Evolutionary conservation across 345 rosid genomes (phyloP).

Genomic region (Combretum micranthum): DNA sequence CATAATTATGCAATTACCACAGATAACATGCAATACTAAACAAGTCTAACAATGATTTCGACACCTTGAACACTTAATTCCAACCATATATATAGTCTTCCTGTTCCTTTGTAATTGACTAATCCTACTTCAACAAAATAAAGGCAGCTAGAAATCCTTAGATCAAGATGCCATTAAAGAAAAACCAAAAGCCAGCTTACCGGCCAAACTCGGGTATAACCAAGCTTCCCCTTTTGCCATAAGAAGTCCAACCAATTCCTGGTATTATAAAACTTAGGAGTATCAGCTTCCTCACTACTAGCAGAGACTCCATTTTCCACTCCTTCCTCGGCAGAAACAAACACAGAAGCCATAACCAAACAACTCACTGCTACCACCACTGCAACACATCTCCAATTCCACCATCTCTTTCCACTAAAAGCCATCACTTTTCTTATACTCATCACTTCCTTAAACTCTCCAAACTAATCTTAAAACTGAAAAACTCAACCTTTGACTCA

Average conservation of each 20-base stretch:
- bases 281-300: neutral
- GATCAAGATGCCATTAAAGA: too few species aligned
- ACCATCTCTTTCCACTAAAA: slow-evolving; percentile 1
- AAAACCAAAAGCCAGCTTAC: slow-evolving; percentile 12
- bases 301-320: slow-evolving; percentile 5
- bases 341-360: slow-evolving; percentile 11
- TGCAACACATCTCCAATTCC: slow-evolving; percentile 9
- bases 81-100: too few species aligned
- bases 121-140: too few species aligned
- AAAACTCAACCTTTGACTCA: too few species aligned
- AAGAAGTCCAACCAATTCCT: slow-evolving; percentile 10
- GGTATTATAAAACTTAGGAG: neutral
- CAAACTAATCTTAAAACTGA: too few species aligned
- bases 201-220: slow-evolving; percentile 39
- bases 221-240: slow-evolving; percentile 17
- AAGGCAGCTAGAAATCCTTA: too few species aligned
- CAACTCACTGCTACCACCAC: slow-evolving; percentile 8
- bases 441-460: too few species aligned
- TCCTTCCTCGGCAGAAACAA: slow-evolving; percentile 16
- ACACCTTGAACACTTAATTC: too few species aligned
- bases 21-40: too few species aligned
- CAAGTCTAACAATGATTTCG: too few species aligned
- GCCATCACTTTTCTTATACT: slow-evolving; percentile 10
- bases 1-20: too few species aligned
- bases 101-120: too few species aligned